Conservation (phyloP, 2,329 filamentous ascomycete genomes). For the Aureobasidium sp. region DNA sequence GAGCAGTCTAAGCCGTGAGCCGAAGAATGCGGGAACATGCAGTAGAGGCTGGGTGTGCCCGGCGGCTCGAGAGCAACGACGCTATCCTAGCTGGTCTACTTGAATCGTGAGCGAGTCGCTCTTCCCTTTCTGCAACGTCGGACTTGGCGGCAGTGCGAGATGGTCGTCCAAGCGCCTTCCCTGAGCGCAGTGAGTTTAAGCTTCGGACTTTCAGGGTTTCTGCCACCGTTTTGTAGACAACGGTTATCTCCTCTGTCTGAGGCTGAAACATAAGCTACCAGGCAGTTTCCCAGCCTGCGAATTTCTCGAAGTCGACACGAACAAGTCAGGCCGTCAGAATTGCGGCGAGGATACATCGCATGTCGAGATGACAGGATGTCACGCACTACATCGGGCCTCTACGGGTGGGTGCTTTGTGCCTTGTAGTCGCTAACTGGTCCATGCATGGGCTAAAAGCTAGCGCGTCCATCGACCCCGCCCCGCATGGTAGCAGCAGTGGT, state of each 20-base stretch:
- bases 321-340: not conserved
- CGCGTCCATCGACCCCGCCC: slow-evolving; percentile 8
- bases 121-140: slow-evolving; percentile 5
- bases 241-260: slow-evolving; percentile 12
- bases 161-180: not conserved
- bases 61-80: not conserved
- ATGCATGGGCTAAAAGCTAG: slow-evolving; percentile 9
- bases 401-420: not conserved
- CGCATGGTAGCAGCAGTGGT: slow-evolving; percentile 17
- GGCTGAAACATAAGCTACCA: slow-evolving; percentile 8
- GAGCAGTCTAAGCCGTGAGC: not conserved
- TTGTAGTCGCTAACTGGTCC: not conserved
- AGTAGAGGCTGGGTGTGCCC: not conserved
- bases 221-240: slow-evolving; percentile 4
- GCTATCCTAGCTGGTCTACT: not conserved
- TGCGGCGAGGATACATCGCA: not conserved
- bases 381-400: not conserved
- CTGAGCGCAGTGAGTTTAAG: not conserved
- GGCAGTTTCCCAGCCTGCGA: not conserved
- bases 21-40: slow-evolving; percentile 3
- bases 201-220: not conserved
- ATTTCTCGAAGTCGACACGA: not conserved
- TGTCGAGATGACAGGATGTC: not conserved
- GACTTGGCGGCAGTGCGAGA: not conserved
- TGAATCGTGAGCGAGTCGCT: slow-evolving; percentile 9